phyloP scores from a whole-genome alignment of 2,329 filamentous ascomycete genomes.

The Rasamsonia emersonii region DNA sequence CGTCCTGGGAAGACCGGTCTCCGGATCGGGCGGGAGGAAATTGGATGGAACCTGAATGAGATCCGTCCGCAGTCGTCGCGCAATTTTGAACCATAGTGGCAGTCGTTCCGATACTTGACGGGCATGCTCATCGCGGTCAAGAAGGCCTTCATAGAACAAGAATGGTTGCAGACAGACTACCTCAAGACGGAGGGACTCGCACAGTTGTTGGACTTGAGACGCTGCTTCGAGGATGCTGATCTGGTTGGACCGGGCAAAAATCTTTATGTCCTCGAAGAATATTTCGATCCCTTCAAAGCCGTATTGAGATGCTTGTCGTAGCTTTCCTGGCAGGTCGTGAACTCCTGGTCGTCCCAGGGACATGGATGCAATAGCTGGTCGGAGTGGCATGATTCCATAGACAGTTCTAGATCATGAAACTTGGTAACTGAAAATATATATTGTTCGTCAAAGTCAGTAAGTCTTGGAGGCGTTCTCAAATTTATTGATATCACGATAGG shows the following conservation, averaged over 20 bases:
- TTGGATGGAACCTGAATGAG: conserved; percentile 59
- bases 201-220: conserved; percentile 44
- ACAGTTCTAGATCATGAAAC: too few relatives aligned
- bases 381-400: conserved; percentile 10
- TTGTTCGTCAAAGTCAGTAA: too few relatives aligned
- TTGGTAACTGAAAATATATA: too few relatives aligned
- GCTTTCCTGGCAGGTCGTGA: conserved; percentile 57
- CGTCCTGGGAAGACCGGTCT: too few relatives aligned
- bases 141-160: conserved; percentile 61
- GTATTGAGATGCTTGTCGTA: conserved; percentile 55
- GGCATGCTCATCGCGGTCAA: conserved; percentile 49
- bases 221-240: conserved; percentile 51
- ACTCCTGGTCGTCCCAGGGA: conserved; percentile 64
- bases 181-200: conserved; percentile 14
- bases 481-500: too few relatives aligned
- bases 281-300: conserved; percentile 65
- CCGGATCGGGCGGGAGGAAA: conserved; percentile 44
- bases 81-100: conserved; percentile 59
- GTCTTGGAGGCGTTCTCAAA: too few relatives aligned
- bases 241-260: conserved; percentile 43
- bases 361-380: conserved; percentile 61
- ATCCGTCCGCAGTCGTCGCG: conserved; percentile 53
- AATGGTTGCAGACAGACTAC: conserved; percentile 58
- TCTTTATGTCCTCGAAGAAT: conserved; percentile 67
- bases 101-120: conserved; percentile 53